These are phyloP conservation scores for Diplodia seriata DNA, from an alignment of 2,329 filamentous ascomycete species.

Conservation along the genomic window DNA sequence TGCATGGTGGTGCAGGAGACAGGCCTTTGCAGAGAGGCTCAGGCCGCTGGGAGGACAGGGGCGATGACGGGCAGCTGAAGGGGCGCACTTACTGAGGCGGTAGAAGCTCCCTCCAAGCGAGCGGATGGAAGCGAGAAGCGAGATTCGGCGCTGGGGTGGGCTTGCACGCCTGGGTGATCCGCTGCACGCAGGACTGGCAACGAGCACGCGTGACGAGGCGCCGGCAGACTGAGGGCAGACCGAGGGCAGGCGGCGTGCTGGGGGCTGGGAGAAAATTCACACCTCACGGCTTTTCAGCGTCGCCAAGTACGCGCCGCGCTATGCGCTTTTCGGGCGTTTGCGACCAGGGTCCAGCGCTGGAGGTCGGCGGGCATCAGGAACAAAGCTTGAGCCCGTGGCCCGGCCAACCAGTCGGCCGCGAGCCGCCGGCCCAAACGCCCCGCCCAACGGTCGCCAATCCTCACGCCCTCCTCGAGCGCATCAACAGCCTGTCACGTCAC, in stretches of 20 bases:
- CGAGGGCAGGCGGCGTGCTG: constrained; percentile 1
- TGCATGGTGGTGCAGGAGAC: constrained; percentile 1
- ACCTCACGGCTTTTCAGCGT: constrained; percentile 19
- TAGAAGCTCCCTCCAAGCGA: constrained; percentile 16
- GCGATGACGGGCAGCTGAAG: constrained; percentile 30
- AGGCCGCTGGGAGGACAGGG: constrained; percentile 17
- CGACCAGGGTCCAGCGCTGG: background rate
- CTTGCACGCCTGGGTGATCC: constrained; percentile 19
- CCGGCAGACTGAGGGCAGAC: constrained; percentile 3
- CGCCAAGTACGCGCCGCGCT: constrained; percentile 21
- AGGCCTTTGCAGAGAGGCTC: constrained; percentile 9
- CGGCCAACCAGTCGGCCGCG: constrained; percentile 15
- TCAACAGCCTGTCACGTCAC: constrained; percentile 12
- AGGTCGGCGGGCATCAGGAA: constrained; percentile 2
- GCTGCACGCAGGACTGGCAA: constrained; percentile 10
- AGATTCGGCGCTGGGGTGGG: constrained; percentile 3
- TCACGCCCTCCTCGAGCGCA: constrained; percentile 8
- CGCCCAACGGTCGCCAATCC: constrained; percentile 22
- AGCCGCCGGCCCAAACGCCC: constrained; percentile 17
- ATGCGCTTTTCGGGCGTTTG: constrained; percentile 11
- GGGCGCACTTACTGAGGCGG: constrained; percentile 21
- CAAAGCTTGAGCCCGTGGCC: constrained; percentile 22
- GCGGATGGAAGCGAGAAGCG: constrained; percentile 15
- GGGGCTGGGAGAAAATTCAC: constrained; percentile 25
- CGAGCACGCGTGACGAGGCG: no score